Evolutionary conservation across 768 basidiomycete species (phyloP), one percentile per base, ranked within the genome.

Genomic region (Tricholoma matsutake): DNA sequence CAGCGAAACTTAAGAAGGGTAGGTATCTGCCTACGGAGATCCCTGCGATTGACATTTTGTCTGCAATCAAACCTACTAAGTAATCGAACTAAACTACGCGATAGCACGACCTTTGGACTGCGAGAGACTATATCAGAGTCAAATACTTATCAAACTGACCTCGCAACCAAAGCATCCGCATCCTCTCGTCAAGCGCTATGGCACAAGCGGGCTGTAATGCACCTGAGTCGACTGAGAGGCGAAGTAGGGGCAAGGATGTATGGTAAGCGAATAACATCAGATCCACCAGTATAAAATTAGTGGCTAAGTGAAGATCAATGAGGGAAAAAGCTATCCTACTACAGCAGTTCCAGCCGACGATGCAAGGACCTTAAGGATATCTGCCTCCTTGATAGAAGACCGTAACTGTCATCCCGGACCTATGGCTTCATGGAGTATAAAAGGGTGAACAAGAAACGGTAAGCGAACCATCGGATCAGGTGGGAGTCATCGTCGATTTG

Each of bases 381-480:
- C 65, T 4, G 54, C 62, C 37, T 69, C 69, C 6, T 54, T 61
- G 14, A 29, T 53, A 18, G 51, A 22, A 3, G 52, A 11, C 13
- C 56, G 52, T n/a, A 61, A n/a, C 34, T 52, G 45, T 39, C 31
- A 57, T 7, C 62, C 66, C 16, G 39, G 31, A 10, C 39, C 59
- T 28, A 72, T 56, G 6, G 56, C 59, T n/a, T 68, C 63, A 49
- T 69, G 63, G 9, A 64, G 35, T 43, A 73, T 54, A 1, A 61
- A 64, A 31, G 75, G 68, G 8, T 69, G 68, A 3, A 71, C 63
- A 31, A 76, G 68, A 37, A 66, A 63, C 1, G 72, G 69, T 3
- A 74, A 60, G 60, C 65, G 20, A 75, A 66, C 68, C 69, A 75
- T 18, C 71, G 64, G 32, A 74, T 69, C 16, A 76, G 57, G 57